phyloP scores from a whole-genome alignment of 2,329 filamentous ascomycete species.

The Aureobasidium namibiae region DNA sequence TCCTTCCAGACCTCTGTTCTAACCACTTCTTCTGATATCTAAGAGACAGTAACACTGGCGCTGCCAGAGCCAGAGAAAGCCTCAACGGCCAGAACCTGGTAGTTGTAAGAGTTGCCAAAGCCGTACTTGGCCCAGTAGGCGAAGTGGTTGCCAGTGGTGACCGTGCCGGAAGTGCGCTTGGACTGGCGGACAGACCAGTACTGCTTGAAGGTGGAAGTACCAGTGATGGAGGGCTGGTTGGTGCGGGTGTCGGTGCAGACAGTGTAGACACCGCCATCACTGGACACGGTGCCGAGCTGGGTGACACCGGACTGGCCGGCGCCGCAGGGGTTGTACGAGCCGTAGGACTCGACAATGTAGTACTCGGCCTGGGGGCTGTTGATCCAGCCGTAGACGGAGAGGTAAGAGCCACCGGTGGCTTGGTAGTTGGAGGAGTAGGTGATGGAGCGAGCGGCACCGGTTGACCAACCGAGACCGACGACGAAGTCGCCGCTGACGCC shows the following conservation, averaged over 20 bases:
- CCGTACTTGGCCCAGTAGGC: constrained; percentile 20
- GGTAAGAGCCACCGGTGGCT: constrained; percentile 29
- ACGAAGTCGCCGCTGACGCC: constrained; percentile 16
- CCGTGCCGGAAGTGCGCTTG: constrained; percentile 24
- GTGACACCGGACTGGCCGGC: constrained; percentile 14
- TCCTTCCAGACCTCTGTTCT: neutral
- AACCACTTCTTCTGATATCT: neutral
- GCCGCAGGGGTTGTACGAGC: constrained; percentile 28
- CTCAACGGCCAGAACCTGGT: constrained; percentile 21
- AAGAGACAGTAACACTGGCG: constrained; percentile 18
- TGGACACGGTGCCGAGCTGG: constrained; percentile 27
- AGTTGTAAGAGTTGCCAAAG: constrained; percentile 25
- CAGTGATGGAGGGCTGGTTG: constrained; percentile 33
- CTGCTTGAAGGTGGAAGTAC: constrained; percentile 35
- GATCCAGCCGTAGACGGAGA: constrained; percentile 30
- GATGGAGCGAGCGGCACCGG: constrained; percentile 17
- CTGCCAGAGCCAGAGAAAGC: constrained; percentile 18
- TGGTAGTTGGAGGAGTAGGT: constrained; percentile 28
- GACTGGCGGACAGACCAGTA: constrained; percentile 34
- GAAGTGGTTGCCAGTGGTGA: constrained; percentile 23
- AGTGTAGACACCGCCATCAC: constrained; percentile 31
- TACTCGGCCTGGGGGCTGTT: neutral
- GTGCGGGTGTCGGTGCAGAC: constrained; percentile 31
- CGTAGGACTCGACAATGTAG: constrained; percentile 14
- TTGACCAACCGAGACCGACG: constrained; percentile 18